A percentile compares a stretch with the other conserved stretches of the same genome.
These are phyloP conservation scores for Sphenostylis stenocarpa DNA, from an alignment of 306 rosid genomes.

Conservation along the genomic window DNA sequence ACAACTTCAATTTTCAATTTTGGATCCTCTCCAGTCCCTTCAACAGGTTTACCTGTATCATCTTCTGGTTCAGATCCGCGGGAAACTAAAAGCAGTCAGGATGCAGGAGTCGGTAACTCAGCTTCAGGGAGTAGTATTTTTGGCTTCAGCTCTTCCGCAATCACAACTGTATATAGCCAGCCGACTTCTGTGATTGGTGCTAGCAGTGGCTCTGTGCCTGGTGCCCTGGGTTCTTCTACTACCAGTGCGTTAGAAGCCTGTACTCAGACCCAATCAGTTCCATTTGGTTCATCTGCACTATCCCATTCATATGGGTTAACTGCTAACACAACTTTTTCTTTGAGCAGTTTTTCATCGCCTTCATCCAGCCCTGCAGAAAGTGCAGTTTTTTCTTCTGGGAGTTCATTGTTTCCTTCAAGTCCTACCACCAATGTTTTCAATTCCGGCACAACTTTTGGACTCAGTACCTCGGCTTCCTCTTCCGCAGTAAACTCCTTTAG, in stretches of 20 bases:
- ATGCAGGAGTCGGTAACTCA: constrained; percentile 42
- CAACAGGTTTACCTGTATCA: constrained; percentile 38
- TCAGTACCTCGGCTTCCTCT: constrained; percentile 49
- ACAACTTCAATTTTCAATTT: constrained; percentile 50
- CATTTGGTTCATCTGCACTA: constrained; percentile 54
- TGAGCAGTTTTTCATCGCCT: constrained; percentile 51
- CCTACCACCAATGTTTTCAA: constrained; percentile 38
- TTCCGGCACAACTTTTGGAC: constrained; percentile 45
- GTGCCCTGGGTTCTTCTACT: constrained; percentile 42
- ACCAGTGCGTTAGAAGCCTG: constrained; percentile 48
- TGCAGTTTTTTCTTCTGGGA: constrained; percentile 55
- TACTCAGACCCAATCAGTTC: constrained; percentile 51
- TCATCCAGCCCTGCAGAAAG: constrained; percentile 46
- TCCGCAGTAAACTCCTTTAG: constrained; percentile 47
- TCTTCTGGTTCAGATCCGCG: constrained; percentile 37
- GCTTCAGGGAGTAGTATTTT: constrained; percentile 50
- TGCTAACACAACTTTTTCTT: constrained; percentile 51
- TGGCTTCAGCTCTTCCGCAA: constrained; percentile 56
- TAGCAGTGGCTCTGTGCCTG: constrained; percentile 36
- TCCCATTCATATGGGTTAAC: constrained; percentile 48
- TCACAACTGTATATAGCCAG: constrained; percentile 49
- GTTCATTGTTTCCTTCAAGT: constrained; percentile 51
- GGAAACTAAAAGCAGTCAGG: constrained; percentile 50
- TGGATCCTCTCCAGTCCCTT: constrained; percentile 34
- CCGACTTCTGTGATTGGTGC: constrained; percentile 39